Conservation (phyloP, 2,329 filamentous ascomycete species). For the Orbilia oligospora region DNA sequence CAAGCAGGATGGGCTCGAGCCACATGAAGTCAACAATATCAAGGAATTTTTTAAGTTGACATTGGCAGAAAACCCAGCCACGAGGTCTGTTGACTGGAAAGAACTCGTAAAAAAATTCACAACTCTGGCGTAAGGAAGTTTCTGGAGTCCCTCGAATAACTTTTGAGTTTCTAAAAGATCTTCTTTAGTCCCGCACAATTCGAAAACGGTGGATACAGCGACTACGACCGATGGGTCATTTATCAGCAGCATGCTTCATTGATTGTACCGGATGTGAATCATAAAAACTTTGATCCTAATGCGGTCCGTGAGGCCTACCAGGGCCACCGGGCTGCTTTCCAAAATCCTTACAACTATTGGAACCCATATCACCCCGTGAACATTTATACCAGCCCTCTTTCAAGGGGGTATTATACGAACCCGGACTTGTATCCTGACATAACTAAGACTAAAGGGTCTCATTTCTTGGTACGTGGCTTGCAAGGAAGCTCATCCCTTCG, state of each 20-base stretch:
- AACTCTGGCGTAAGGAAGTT: background rate
- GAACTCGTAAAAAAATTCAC: constrained; percentile 1
- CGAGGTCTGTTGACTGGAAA: background rate
- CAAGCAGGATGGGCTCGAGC: background rate
- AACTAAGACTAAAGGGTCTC: background rate
- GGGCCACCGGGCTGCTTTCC: background rate
- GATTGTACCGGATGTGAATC: background rate
- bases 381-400: background rate
- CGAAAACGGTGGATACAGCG: background rate
- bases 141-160: no score
- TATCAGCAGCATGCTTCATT: background rate
- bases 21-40: background rate
- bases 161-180: no score
- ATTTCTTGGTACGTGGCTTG: background rate
- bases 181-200: background rate
- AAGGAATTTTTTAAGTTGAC: constrained; percentile 1
- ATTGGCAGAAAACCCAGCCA: background rate
- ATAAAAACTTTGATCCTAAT: background rate
- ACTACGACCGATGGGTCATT: background rate
- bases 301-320: background rate
- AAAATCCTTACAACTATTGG: constrained; percentile 2
- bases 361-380: constrained; percentile 1
- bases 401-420: background rate
- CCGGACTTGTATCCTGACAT: background rate
- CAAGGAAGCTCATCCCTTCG: background rate